These are phyloP conservation scores for Carallia pectinifolia DNA, from an alignment of 345 rosid genomes.

Conservation along the genomic window DNA sequence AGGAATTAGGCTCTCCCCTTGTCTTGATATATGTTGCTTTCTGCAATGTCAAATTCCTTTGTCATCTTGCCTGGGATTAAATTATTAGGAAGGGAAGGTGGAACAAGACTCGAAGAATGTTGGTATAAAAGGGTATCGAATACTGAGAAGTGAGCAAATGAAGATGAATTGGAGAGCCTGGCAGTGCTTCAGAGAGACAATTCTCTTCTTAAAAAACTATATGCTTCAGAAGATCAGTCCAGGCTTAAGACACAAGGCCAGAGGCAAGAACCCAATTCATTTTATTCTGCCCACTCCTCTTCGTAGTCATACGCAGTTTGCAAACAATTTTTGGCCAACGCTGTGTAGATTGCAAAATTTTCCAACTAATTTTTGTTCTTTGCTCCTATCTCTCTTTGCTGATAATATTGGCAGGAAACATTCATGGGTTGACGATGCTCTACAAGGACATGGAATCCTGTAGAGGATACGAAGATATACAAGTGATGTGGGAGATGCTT, in stretches of 20 bases:
- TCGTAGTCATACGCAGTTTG: background rate
- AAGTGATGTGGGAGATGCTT: conserved; percentile 66
- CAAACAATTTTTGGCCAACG: background rate
- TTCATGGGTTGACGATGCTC: conserved; percentile 37
- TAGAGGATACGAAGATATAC: conserved; percentile 51
- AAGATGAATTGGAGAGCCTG: conserved; percentile 43
- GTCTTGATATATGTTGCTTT: conserved; percentile 34
- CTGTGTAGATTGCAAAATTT: too few relatives aligned
- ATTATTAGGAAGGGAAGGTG: conserved; percentile 17
- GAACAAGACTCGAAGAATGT: background rate
- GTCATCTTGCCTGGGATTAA: conserved; percentile 21
- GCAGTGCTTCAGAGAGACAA: conserved; percentile 34
- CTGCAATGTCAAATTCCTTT: conserved; percentile 34
- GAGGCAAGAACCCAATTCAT: conserved; percentile 34
- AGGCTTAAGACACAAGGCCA: conserved; percentile 31
- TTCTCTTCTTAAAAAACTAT: conserved; percentile 33
- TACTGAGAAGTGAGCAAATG: conserved; percentile 4
- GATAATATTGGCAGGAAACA: conserved; percentile 31
- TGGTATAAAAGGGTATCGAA: conserved; percentile 14
- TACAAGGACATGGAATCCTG: conserved; percentile 64
- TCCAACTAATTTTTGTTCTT: background rate
- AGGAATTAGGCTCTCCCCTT: conserved; percentile 9
- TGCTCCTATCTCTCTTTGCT: background rate
- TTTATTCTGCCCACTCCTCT: background rate
- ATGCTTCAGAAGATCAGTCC: conserved; percentile 37